These are phyloP conservation scores for Mortierella claussenii DNA, from an alignment of 192 early-diverging fungal species.

Conservation along the genomic window DNA sequence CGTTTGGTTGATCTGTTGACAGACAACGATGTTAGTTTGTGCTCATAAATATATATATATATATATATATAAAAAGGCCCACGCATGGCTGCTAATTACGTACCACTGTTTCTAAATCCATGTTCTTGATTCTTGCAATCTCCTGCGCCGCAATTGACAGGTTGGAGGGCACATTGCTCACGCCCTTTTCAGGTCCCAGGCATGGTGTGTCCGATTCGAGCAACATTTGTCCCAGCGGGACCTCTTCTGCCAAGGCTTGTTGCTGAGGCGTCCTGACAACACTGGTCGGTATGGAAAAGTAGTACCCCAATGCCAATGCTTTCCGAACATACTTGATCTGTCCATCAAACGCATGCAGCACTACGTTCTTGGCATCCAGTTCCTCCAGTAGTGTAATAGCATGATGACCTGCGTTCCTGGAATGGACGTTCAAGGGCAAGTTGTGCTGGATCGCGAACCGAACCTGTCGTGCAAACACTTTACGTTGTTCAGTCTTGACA, in stretches of 20 bases:
- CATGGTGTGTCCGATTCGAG: constrained; percentile 69
- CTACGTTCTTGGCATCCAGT: constrained; percentile 58
- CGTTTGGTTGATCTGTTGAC: constrained; percentile 39
- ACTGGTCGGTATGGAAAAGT: constrained; percentile 68
- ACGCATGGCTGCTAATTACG: constrained; percentile 8
- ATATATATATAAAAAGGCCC: too few species aligned
- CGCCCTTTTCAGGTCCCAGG: constrained; percentile 58
- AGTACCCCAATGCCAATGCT: constrained; percentile 57
- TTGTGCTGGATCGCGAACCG: constrained; percentile 55
- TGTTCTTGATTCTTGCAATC: constrained; percentile 61
- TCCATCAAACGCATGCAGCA: constrained; percentile 68
- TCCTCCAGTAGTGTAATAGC: constrained; percentile 60
- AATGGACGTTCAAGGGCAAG: constrained; percentile 67
- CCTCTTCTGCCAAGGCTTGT: constrained; percentile 53
- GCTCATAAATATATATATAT: too few species aligned
- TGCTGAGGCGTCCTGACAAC: constrained; percentile 60
- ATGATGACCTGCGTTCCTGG: constrained; percentile 66
- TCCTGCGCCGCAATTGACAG: constrained; percentile 57
- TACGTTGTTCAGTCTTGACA: constrained; percentile 58
- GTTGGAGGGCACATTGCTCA: constrained; percentile 63
- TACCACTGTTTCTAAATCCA: constrained; percentile 61
- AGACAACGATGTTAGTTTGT: background rate
- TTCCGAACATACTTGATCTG: constrained; percentile 57
- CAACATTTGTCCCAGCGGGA: constrained; percentile 62
- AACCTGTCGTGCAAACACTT: constrained; percentile 60